Evolutionary conservation across 768 basidiomycete genomes (phyloP), one percentile per base, ranked within the genome.

Genomic region (Leucocoprinus birnbaumii): DNA sequence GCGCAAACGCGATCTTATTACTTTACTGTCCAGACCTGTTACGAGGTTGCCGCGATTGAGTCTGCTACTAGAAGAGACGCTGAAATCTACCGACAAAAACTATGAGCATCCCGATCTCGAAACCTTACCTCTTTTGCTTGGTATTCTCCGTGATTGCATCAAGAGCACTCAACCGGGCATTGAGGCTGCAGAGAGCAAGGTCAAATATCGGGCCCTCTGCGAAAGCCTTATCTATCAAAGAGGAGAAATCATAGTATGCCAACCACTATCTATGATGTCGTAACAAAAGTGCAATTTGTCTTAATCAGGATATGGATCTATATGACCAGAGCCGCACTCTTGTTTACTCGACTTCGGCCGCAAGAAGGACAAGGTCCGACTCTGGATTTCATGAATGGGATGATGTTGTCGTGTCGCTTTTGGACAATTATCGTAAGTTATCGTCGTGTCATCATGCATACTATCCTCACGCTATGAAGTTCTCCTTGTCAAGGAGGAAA

Each of bases 101-200:
- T 53, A 73, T 19, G 82, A 84, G n/a, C 91, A 94, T 65, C 86
- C 87, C 0, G 94, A 96, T 67, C 64, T 81, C 42, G 89, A 94
- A 57, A 82, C 80, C 3, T 75, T 95, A 6, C 91, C 91, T 1
- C 75, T 91, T 3, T 81, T 90, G 16, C 63, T 90, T 22, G 77
- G 76, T 9, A 80, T 94, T 2, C 62, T 95, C 51, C 82, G 77
- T 26, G 81, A 85, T 44, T 86, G 84, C 58, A 78, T 96, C 57
- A 92, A 89, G 74, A 86, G 86, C 59, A 91, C 91, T 0, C 87
- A 95, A 63, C 92, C 92, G 1, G 94, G 94, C 3, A 94, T 96
- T 56, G 89, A 85, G 57, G 89, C 86, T n/a, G 91, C 94, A 1
- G 93, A 95, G 65, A 80, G 83, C 58, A 93, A 93, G 66, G 93